A percentile compares a stretch with the other conserved stretches of the same genome.
These are phyloP conservation scores for Elaeis guineensis DNA, from an alignment of 176 grass and related monocot genomes.

Conservation along the genomic window DNA sequence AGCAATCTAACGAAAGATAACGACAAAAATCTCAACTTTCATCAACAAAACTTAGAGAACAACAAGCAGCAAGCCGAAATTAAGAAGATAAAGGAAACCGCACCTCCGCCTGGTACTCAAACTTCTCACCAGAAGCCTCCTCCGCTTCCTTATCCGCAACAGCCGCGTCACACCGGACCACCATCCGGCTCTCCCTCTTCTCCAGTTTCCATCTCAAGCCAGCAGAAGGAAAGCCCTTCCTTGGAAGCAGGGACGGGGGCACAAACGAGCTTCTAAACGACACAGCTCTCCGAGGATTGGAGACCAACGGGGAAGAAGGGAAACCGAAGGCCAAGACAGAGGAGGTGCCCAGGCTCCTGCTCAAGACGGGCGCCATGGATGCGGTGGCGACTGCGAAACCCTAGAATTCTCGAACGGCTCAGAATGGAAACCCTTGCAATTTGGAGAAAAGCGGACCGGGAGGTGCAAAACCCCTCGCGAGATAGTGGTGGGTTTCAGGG, in stretches of 20 bases:
- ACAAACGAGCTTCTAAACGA: slow-evolving; percentile 11
- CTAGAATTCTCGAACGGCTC: too few relatives aligned
- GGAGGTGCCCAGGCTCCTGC: slow-evolving; percentile 52
- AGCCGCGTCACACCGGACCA: slow-evolving; percentile 57
- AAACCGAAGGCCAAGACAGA: slow-evolving; percentile 45
- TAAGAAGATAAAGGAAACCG: background rate
- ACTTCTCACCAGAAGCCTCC: slow-evolving; percentile 57
- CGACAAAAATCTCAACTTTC: too few relatives aligned
- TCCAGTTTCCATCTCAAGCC: slow-evolving; percentile 35
- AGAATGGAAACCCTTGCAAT: too few relatives aligned
- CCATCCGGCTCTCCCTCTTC: slow-evolving; percentile 22
- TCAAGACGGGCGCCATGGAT: slow-evolving; percentile 44
- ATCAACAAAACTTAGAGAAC: too few relatives aligned
- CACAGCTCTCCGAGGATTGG: background rate
- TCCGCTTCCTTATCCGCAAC: slow-evolving; percentile 66
- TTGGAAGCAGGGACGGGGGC: slow-evolving; percentile 10
- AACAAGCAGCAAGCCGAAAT: too few relatives aligned
- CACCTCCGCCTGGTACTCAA: slow-evolving; percentile 97
- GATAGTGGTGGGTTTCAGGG: too few relatives aligned
- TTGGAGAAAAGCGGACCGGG: too few relatives aligned
- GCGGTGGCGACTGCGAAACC: too few relatives aligned
- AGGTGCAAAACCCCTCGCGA: too few relatives aligned
- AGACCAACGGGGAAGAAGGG: slow-evolving; percentile 4
- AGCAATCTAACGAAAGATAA: too few relatives aligned
- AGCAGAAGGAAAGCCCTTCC: slow-evolving; percentile 19